Evolutionary conservation across 371 early-diverging fungal genomes (phyloP).

Genomic region (Dentiscutata heterogama): DNA sequence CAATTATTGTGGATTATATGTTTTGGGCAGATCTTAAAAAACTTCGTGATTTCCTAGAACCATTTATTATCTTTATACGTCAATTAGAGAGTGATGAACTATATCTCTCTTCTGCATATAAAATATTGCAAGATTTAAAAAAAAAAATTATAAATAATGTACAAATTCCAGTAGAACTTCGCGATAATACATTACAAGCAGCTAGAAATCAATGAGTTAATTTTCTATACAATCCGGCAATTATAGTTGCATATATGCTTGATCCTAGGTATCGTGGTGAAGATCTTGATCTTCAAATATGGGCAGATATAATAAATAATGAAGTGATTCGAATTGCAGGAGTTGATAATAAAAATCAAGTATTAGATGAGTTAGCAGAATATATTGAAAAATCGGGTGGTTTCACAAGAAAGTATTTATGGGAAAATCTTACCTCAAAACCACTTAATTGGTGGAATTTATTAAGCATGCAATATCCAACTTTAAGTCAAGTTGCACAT

Average conservation of each 20-base stretch:
- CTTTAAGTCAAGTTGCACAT: not conserved
- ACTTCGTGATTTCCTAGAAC: not conserved
- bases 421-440: not conserved
- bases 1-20: not conserved
- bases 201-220: not conserved
- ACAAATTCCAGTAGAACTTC: not conserved
- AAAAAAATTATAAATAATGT: not conserved
- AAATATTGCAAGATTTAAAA: not conserved
- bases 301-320: not conserved
- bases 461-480: not conserved
- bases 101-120: not conserved
- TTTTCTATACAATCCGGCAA: not conserved
- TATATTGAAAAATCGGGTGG: not conserved
- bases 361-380: not conserved
- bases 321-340: not conserved
- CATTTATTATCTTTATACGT: not conserved
- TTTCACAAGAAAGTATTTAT: not conserved
- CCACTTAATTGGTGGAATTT: conserved; percentile 6
- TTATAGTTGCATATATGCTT: not conserved
- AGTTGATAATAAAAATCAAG: not conserved
- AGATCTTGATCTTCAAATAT: not conserved
- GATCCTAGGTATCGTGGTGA: not conserved
- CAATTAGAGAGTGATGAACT: not conserved
- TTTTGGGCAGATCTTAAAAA: not conserved
- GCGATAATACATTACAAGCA: not conserved